Conservation (phyloP, 1,284 basidiomycete species). For the Naganishia sp. region DNA sequence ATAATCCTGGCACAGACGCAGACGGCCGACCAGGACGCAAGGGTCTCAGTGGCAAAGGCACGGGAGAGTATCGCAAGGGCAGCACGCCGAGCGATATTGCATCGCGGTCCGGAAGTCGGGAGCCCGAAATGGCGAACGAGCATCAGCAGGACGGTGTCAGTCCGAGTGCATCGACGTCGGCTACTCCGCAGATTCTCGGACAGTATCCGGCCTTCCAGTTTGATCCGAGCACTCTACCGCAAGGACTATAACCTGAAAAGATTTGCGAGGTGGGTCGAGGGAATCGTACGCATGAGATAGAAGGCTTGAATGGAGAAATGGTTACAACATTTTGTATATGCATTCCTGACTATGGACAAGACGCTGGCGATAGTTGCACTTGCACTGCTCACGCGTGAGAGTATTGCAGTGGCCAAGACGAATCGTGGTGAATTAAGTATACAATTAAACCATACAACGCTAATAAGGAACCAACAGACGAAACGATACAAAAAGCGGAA, state of each 20-base stretch:
- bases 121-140: conserved; percentile 12
- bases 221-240: conserved; percentile 11
- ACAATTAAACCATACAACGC: neutral
- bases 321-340: too few species aligned
- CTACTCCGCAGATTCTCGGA: conserved; percentile 6
- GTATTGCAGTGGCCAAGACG: neutral
- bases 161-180: conserved; percentile 2
- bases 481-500: neutral
- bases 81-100: conserved; percentile 34
- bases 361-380: too few species aligned
- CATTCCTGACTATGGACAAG: too few species aligned
- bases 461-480: too few species aligned
- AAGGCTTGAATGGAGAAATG: neutral
- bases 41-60: conserved; percentile 34
- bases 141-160: conserved; percentile 1
- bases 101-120: conserved; percentile 25
- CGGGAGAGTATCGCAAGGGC: conserved; percentile 35
- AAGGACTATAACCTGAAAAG: conserved; percentile 5
- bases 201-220: conserved; percentile 14
- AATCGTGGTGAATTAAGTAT: neutral
- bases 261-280: neutral
- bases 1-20: conserved; percentile 50
- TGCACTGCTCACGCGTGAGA: neutral
- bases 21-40: conserved; percentile 53
- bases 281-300: neutral